These are phyloP conservation scores for Nothopassalora personata DNA, from an alignment of 2,329 filamentous ascomycete species.

Conservation along the genomic window DNA sequence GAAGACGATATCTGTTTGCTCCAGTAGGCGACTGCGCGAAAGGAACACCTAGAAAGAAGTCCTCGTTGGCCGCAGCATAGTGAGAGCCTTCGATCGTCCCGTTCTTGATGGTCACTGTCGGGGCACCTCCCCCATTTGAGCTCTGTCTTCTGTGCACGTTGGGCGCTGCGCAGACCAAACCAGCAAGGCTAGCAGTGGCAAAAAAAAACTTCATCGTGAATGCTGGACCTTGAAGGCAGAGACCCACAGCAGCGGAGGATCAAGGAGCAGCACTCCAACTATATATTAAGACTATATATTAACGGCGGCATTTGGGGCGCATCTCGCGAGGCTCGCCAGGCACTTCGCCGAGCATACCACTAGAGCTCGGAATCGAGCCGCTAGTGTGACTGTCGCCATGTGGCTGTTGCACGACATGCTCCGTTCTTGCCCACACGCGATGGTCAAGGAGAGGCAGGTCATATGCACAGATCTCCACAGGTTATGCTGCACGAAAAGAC, in stretches of 20 bases:
- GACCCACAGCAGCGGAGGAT: background rate
- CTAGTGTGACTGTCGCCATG: background rate
- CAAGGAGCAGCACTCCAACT: background rate
- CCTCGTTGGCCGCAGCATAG: slow-evolving; percentile 39
- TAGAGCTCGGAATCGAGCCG: background rate
- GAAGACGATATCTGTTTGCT: slow-evolving; percentile 31
- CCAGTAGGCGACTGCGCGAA: slow-evolving; percentile 35
- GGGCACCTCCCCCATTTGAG: slow-evolving; percentile 11
- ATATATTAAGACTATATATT: background rate
- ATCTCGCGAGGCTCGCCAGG: background rate
- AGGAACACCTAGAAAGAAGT: slow-evolving; percentile 41
- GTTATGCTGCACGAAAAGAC: background rate
- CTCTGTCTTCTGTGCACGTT: background rate
- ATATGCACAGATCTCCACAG: background rate
- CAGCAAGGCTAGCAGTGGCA: slow-evolving; percentile 4
- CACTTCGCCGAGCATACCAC: background rate
- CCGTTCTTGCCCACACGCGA: background rate
- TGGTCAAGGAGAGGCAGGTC: background rate
- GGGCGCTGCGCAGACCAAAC: slow-evolving; percentile 9
- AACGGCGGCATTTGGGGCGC: background rate
- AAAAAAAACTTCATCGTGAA: slow-evolving; percentile 11
- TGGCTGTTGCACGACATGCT: background rate
- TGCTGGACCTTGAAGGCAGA: background rate
- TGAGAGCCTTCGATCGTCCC: slow-evolving; percentile 39
- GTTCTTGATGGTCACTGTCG: slow-evolving; percentile 38